These are phyloP conservation scores for Lichina pygmaea DNA, from an alignment of 495 filamentous ascomycete genomes.

Conservation along the genomic window DNA sequence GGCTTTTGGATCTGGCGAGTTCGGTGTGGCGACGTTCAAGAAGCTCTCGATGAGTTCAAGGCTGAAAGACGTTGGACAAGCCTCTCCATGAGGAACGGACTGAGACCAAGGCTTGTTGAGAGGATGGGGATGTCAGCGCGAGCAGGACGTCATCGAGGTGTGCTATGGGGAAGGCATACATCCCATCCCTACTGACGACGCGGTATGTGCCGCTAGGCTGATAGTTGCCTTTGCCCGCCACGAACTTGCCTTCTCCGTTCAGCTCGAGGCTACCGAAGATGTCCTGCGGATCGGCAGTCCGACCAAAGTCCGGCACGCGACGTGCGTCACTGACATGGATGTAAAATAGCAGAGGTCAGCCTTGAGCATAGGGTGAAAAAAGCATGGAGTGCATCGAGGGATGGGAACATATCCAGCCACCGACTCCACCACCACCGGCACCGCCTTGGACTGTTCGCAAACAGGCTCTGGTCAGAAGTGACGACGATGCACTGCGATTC, in stretches of 20 bases:
- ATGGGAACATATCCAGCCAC: conserved; percentile 30
- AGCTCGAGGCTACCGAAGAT: conserved; percentile 20
- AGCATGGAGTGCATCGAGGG: background rate
- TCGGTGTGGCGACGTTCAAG: no score
- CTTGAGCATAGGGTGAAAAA: background rate
- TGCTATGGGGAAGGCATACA: conserved; percentile 21
- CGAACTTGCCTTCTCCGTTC: conserved; percentile 17
- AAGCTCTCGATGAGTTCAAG: background rate
- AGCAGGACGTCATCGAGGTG: background rate
- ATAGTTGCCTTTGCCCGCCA: conserved; percentile 20
- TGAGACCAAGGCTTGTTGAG: conserved; percentile 21
- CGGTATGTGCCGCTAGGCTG: conserved; percentile 42
- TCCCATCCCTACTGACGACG: conserved; percentile 38
- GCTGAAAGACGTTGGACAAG: conserved; percentile 19
- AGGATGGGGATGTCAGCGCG: background rate
- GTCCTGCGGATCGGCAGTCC: conserved; percentile 55
- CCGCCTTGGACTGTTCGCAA: conserved; percentile 34
- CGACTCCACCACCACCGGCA: conserved; percentile 52
- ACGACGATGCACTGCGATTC: no score
- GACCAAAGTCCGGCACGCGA: conserved; percentile 67
- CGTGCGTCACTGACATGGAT: conserved; percentile 64
- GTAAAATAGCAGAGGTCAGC: background rate
- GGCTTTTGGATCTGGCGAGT: no score
- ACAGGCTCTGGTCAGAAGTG: background rate
- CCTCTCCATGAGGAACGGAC: conserved; percentile 26